Conservation (phyloP, 2,329 filamentous ascomycete genomes). For the Hypoxylon sp. region DNA sequence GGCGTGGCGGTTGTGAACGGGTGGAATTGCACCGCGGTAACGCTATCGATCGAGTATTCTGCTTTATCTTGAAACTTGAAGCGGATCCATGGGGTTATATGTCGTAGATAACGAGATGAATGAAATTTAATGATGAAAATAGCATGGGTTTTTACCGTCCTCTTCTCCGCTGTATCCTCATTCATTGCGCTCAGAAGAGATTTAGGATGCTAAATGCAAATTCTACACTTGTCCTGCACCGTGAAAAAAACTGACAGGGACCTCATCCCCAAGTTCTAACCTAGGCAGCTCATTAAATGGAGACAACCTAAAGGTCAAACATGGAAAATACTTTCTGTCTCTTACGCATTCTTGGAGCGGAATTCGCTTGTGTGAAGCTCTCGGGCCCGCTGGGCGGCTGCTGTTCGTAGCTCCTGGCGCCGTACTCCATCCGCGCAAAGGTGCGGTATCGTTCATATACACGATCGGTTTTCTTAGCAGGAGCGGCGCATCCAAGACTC, state of each 20-base stretch:
- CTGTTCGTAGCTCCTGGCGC: neutral
- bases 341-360: constrained; percentile 11
- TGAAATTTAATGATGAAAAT: neutral
- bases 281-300: neutral
- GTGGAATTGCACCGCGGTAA: constrained; percentile 50
- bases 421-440: constrained; percentile 12
- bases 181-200: neutral
- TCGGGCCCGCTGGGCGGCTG: neutral
- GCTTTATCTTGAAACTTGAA: neutral
- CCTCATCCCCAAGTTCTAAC: no score
- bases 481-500: constrained; percentile 24
- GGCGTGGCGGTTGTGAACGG: constrained; percentile 49
- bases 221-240: neutral
- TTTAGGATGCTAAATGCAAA: neutral
- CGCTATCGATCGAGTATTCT: constrained; percentile 42
- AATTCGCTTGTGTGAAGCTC: neutral
- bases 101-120: neutral
- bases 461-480: neutral
- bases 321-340: constrained; percentile 16
- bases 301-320: neutral
- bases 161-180: neutral
- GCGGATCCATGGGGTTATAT: neutral
- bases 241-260: neutral
- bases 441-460: constrained; percentile 12
- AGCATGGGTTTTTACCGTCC: neutral